phyloP scores from a whole-genome alignment of 1,139 yeast species.

The Hanseniaspora uvarum region DNA sequence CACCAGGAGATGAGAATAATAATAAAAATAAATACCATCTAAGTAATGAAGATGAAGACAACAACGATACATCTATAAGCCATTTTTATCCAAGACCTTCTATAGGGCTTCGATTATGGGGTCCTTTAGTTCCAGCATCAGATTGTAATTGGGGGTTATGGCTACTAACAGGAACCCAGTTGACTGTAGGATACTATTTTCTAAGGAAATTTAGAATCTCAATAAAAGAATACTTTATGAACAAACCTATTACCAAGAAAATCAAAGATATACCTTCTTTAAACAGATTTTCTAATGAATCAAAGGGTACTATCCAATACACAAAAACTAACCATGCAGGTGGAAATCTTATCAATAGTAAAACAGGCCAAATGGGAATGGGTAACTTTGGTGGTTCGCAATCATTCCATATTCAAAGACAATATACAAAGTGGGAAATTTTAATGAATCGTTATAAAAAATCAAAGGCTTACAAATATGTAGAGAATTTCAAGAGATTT shows the following conservation, averaged over 20 bases:
- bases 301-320: conserved; percentile 23
- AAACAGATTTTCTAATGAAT: conserved; percentile 28
- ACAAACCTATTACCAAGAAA: conserved; percentile 23
- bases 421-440: conserved; percentile 8
- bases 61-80: conserved; percentile 15
- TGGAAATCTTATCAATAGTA: background rate
- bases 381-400: conserved; percentile 24
- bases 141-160: conserved; percentile 45
- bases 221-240: conserved; percentile 15
- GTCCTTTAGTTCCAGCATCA: conserved; percentile 56
- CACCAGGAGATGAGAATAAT: conserved; percentile 20
- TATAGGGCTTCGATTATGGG: conserved; percentile 49
- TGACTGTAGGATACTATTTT: conserved; percentile 36
- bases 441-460: background rate
- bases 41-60: conserved; percentile 15
- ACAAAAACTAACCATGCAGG: background rate
- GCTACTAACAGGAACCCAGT: conserved; percentile 41
- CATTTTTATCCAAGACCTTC: conserved; percentile 38
- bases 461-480: conserved; percentile 16
- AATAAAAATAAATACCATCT: conserved; percentile 5
- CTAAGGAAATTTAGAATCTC: conserved; percentile 25
- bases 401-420: conserved; percentile 19
- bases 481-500: conserved; percentile 22
- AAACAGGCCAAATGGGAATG: background rate
- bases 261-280: conserved; percentile 30